Evolutionary conservation across 2,329 filamentous ascomycete genomes (phyloP).

Genomic region (Aspergillus fijiensis): DNA sequence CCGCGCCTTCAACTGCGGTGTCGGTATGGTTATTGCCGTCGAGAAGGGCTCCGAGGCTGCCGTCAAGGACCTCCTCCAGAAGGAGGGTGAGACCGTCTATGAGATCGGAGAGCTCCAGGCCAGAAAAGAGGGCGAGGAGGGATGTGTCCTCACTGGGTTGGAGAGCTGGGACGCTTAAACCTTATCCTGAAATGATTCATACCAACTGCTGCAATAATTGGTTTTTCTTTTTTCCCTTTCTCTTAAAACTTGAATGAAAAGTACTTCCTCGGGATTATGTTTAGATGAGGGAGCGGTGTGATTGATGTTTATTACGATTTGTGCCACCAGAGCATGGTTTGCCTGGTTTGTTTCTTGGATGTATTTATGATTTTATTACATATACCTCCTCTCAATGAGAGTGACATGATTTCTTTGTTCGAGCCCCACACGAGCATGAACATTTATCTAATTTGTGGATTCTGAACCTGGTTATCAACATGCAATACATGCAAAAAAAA

Average conservation of each 20-base stretch:
- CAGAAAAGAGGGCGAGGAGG: slow-evolving; percentile 54
- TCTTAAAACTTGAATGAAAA: neutral
- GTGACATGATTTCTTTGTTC: neutral
- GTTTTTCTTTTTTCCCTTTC: slow-evolving; percentile 10
- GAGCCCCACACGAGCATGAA: slow-evolving; percentile 1
- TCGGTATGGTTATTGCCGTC: slow-evolving; percentile 92
- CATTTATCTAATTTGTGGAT: neutral
- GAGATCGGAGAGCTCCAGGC: slow-evolving; percentile 70
- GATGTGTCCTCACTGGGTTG: slow-evolving; percentile 64
- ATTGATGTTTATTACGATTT: neutral
- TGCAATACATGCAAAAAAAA: too few relatives aligned
- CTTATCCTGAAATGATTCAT: slow-evolving; percentile 4
- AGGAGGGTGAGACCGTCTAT: slow-evolving; percentile 73
- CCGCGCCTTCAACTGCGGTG: slow-evolving; percentile 88
- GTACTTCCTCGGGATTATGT: neutral
- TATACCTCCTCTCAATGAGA: neutral
- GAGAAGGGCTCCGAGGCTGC: slow-evolving; percentile 61
- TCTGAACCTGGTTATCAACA: too few relatives aligned
- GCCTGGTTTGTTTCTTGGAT: neutral
- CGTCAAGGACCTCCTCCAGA: slow-evolving; percentile 61
- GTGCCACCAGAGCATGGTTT: neutral
- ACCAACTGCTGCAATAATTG: slow-evolving; percentile 2
- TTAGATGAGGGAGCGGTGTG: neutral
- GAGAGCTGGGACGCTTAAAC: slow-evolving; percentile 43
- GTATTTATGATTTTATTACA: neutral